Base-by-base conservation (phyloP, 768 basidiomycete species). In the Collybia sordida region DNA sequence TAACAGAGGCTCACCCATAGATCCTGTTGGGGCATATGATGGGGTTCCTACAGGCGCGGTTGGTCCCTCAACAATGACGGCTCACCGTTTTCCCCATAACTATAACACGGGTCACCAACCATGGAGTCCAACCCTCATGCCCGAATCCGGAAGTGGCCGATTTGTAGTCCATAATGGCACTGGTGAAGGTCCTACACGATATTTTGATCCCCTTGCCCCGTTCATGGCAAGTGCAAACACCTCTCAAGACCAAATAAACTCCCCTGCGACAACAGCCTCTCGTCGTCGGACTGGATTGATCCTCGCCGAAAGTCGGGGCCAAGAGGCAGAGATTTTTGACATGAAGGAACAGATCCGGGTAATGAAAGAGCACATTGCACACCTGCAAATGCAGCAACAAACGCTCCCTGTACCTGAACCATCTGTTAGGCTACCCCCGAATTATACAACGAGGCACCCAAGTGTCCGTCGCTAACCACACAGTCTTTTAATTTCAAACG, bases 401-500 rank as follows among this genome's bases (percentile, higher is more conserved):
- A 53, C 55, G 22, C 34, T 41, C 6, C 45, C 49, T 50, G 51
- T 48, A 15, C 53, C 28, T 19, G 54, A 51, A 11, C 28, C 47
- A 15, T 49, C 51, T 22, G 45, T 57, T 6, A 54, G 57, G 12
- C 55, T 51, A 19, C 58, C 55, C 12, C 58, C 58, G 3, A 51
- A 50, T 34, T 59, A 59, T 45, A 50, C 48, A 14, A 19, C 45
- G 0, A 21, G 22, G 14, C 21, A 12, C 9, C 14, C 14, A 14
- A 31, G 31, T 31, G 31, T 31, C 9, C 6, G 9, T 12, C 31
- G 31, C 31, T 31, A 14, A 31, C 11, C 31, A 7, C 31, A 31
- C 6, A 3, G 3, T 31, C 11, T 31, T 31, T 31, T 11, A 3
- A 31, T 31, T 11, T 31, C 31, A 27, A 27, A 27, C 25, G 9